A percentile compares a stretch with the other conserved stretches of the same genome.
phyloP scores from a whole-genome alignment of 345 rosid genomes.

The Rubroshorea leprosula region DNA sequence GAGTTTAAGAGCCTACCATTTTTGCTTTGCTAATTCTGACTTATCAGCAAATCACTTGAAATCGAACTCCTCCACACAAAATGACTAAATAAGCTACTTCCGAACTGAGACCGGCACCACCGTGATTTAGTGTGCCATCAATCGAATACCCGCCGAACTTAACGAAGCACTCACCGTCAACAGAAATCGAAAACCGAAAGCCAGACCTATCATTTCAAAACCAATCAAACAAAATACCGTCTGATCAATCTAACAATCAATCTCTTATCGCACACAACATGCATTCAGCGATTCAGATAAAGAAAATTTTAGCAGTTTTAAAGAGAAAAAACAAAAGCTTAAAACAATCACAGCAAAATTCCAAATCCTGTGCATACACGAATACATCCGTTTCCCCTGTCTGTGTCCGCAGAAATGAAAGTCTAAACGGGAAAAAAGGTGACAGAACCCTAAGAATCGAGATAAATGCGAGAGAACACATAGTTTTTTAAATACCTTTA shows the following conservation, averaged over 20 bases:
- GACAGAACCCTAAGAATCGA: conserved; percentile 3
- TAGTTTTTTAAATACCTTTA: not conserved
- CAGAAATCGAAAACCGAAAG: not conserved
- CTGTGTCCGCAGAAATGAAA: not conserved
- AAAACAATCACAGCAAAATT: not conserved
- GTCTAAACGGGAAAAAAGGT: not conserved
- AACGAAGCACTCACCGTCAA: not conserved
- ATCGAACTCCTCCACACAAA: not conserved
- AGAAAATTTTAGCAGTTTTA: not conserved
- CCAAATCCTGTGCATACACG: not conserved
- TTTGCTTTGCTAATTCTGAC: not conserved
- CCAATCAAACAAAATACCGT: not conserved
- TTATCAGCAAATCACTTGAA: not conserved
- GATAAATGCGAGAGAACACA: not conserved
- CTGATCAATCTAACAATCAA: not conserved
- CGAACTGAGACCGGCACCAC: not conserved
- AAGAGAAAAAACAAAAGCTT: not conserved
- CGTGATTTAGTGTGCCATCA: not conserved
- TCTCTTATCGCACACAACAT: not conserved
- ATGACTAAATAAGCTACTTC: not conserved
- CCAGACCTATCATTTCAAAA: conserved; percentile 1
- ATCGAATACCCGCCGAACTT: not conserved
- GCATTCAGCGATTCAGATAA: not conserved
- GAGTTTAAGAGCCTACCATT: conserved; percentile 16
- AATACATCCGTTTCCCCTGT: not conserved